Evolutionary conservation across 495 filamentous ascomycete genomes (phyloP).

Genomic region (Talaromyces nanjingensis): DNA sequence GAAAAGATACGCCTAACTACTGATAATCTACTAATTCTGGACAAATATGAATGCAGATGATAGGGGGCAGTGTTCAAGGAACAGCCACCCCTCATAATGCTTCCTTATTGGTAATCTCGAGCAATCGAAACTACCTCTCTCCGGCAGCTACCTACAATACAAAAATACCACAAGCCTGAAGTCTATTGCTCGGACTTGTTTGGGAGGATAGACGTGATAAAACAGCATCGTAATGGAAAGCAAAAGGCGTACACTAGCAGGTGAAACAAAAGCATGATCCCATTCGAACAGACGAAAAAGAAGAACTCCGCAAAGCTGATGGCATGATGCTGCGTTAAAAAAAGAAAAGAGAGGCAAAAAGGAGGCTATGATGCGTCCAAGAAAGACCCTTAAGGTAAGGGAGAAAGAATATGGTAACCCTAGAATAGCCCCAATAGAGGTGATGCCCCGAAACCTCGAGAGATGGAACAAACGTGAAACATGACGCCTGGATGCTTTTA

Average conservation of each 20-base stretch:
- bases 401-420: neutral
- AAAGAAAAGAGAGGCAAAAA: constrained; percentile 1
- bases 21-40: neutral
- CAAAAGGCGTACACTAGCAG: constrained; percentile 4
- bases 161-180: constrained; percentile 1
- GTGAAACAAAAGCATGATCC: constrained; percentile 2
- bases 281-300: neutral
- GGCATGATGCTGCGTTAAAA: constrained; percentile 7
- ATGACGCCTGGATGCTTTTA: constrained; percentile 4
- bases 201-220: neutral
- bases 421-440: neutral
- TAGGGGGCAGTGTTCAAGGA: neutral
- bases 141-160: constrained; percentile 6
- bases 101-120: neutral
- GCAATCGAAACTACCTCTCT: neutral
- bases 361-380: constrained; percentile 9
- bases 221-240: constrained; percentile 2
- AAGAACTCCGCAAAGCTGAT: constrained; percentile 9
- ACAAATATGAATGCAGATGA: neutral
- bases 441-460: neutral
- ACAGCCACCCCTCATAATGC: neutral
- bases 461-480: constrained; percentile 1
- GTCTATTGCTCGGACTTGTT: neutral
- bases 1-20: neutral
- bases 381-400: neutral